Conservation (phyloP, 257 asterid species). For the Pogostemon cablin region DNA sequence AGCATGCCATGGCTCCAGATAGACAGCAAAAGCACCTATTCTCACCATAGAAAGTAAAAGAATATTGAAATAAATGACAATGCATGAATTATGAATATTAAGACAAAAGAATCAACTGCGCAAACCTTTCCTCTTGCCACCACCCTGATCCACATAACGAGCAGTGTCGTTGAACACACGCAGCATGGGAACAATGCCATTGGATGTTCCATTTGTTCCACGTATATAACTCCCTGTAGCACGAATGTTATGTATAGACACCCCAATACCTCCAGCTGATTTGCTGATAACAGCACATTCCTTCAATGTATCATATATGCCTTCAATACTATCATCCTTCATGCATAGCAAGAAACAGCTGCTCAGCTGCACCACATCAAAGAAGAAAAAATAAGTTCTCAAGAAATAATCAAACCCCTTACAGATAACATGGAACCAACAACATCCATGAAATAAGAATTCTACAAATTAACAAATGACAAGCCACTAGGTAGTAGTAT, state of each 20-base stretch:
- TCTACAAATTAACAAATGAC: background rate
- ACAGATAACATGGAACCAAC: background rate
- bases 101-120: background rate
- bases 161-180: conserved; percentile 96
- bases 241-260: conserved; percentile 90
- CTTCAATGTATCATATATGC: conserved; percentile 89
- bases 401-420: background rate
- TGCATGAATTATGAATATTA: background rate
- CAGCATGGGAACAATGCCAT: conserved; percentile 97
- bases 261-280: conserved; percentile 98
- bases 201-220: conserved; percentile 95
- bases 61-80: conserved; percentile 18
- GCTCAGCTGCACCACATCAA: conserved; percentile 62
- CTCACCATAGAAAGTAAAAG: conserved; percentile 24
- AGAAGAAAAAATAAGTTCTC: conserved; percentile 7
- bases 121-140: conserved; percentile 97
- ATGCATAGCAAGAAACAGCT: conserved; percentile 95
- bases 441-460: background rate
- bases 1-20: conserved; percentile 99
- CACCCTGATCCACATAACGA: conserved; percentile 95
- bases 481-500: too few species aligned
- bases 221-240: conserved; percentile 97
- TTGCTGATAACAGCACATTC: conserved; percentile 99
- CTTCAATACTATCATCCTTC: conserved; percentile 98
- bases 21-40: conserved; percentile 96